These are phyloP conservation scores for Colletotrichum magnum DNA, from an alignment of 2,329 filamentous ascomycete genomes.

Conservation along the genomic window DNA sequence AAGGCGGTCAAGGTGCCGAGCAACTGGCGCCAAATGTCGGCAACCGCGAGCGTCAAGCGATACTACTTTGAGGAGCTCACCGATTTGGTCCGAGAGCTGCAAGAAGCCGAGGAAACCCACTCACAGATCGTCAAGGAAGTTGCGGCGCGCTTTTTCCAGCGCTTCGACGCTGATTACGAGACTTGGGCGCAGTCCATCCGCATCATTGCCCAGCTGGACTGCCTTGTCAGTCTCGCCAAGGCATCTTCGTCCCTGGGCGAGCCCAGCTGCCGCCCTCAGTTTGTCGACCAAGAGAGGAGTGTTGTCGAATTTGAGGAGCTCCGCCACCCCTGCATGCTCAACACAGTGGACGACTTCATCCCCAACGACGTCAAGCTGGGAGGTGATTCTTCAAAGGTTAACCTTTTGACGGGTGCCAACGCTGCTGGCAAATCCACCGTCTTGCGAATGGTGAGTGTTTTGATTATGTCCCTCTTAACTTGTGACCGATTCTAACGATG, in stretches of 20 bases:
- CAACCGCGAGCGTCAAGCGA: slow-evolving; percentile 89
- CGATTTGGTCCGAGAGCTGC: slow-evolving; percentile 85
- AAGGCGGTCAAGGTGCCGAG: slow-evolving; percentile 88
- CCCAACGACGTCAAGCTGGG: slow-evolving; percentile 94
- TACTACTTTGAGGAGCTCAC: slow-evolving; percentile 93
- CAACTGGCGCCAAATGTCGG: slow-evolving; percentile 96
- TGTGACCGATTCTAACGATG: slow-evolving; percentile 44
- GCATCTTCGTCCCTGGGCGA: slow-evolving; percentile 87
- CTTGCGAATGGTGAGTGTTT: slow-evolving; percentile 84
- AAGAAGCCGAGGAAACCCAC: slow-evolving; percentile 95
- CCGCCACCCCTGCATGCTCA: slow-evolving; percentile 94
- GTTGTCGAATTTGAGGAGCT: slow-evolving; percentile 93
- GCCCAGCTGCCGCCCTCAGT: slow-evolving; percentile 89
- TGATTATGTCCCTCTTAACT: too few species aligned
- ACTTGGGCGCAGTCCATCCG: slow-evolving; percentile 92
- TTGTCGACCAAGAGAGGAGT: slow-evolving; percentile 87
- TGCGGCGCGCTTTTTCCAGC: slow-evolving; percentile 83
- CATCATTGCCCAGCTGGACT: slow-evolving; percentile 93
- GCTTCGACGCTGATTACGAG: slow-evolving; percentile 89
- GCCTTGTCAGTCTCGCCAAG: slow-evolving; percentile 92
- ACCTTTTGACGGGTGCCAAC: slow-evolving; percentile 94
- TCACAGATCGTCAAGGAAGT: slow-evolving; percentile 92
- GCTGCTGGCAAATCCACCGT: slow-evolving; percentile 98
- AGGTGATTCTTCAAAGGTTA: slow-evolving; percentile 85
- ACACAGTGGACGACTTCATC: slow-evolving; percentile 92